Percentiles rank a stretch among this genome's conserved stretches.
Conservation (phyloP, 257 asterid species). For the Perilla frutescens region DNA sequence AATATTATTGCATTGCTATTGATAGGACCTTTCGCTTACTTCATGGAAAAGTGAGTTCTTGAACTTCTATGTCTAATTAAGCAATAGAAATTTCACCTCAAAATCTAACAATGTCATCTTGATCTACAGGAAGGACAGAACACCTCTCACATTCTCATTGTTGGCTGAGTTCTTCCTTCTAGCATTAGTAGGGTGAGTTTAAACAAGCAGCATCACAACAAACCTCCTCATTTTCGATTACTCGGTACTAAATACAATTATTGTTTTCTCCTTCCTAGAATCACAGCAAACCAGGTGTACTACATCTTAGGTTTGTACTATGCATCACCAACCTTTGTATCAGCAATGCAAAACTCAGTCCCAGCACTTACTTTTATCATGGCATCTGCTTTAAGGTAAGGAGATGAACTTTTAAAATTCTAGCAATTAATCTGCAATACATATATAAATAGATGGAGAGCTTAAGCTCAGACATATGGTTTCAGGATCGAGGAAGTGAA, state of each 20-base stretch:
- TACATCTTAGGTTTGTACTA: conserved; percentile 78
- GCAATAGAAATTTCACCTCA: neutral
- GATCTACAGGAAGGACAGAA: conserved; percentile 75
- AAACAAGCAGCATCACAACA: neutral
- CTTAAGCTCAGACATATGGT: neutral
- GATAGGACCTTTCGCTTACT: conserved; percentile 82
- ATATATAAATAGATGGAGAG: neutral
- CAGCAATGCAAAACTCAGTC: conserved; percentile 91
- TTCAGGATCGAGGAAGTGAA: conserved; percentile 62
- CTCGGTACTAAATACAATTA: neutral
- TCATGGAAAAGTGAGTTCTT: conserved; percentile 67
- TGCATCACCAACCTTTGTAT: conserved; percentile 86
- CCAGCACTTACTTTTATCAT: conserved; percentile 79
- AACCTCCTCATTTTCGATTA: neutral
- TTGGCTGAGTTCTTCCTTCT: conserved; percentile 78
- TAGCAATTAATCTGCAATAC: neutral
- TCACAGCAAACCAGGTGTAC: conserved; percentile 89
- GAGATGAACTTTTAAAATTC: neutral
- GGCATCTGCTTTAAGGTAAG: conserved; percentile 64
- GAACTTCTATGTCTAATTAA: neutral
- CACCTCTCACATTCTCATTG: conserved; percentile 79
- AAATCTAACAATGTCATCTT: neutral
- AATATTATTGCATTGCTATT: conserved; percentile 72
- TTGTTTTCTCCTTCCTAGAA: conserved; percentile 41
- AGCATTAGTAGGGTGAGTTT: conserved; percentile 75